A percentile compares a stretch with the other conserved stretches of the same genome.
Conservation (phyloP, 2,329 filamentous ascomycete genomes). For the Neopestalotiopsis clavispora region DNA sequence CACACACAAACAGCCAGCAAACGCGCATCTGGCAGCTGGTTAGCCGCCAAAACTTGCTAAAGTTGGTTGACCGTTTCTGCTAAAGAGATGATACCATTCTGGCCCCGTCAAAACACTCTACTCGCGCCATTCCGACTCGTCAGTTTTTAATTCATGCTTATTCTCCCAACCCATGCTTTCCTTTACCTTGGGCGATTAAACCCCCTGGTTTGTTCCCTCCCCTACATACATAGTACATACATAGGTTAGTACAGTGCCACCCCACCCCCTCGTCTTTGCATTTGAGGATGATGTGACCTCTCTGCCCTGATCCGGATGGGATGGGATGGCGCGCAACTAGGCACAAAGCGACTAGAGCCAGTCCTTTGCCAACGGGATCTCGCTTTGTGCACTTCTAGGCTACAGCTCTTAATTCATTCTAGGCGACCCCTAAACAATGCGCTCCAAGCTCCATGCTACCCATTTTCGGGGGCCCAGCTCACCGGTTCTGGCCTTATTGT, state of each 20-base stretch:
- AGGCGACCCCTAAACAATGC: slow-evolving; percentile 1
- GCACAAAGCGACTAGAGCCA: neutral
- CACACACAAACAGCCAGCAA: too few species aligned
- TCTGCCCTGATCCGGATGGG: neutral
- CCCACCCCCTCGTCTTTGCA: neutral
- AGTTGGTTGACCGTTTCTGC: neutral
- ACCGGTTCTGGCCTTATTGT: neutral
- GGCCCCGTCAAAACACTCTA: neutral
- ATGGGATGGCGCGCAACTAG: neutral
- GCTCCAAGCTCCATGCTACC: neutral
- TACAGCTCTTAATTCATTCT: neutral
- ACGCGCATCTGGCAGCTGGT: neutral
- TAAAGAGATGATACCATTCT: neutral
- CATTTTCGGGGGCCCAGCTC: neutral
- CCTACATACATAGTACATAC: neutral
- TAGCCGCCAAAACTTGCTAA: neutral
- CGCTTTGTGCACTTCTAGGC: neutral
- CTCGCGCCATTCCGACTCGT: neutral
- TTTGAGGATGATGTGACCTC: neutral
- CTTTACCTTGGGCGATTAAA: neutral
- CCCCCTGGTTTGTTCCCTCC: neutral
- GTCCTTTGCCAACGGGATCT: neutral
- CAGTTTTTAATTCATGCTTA: neutral
- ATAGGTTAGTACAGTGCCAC: neutral
- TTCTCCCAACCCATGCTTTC: neutral